phyloP scores from a whole-genome alignment of 148 eudicot genomes.

The Vaccinium corymbosum region DNA sequence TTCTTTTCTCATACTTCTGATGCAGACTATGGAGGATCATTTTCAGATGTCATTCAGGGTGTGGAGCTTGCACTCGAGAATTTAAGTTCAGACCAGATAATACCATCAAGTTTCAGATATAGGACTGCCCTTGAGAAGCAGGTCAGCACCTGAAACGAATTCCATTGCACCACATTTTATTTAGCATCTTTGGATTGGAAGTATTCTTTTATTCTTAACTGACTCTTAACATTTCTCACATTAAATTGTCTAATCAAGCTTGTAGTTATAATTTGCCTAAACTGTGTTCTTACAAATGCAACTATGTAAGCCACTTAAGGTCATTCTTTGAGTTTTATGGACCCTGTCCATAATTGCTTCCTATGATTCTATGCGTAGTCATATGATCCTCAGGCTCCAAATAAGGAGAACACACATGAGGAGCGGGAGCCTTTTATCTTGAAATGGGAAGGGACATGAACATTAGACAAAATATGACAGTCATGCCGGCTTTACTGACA shows the following conservation, averaged over 20 bases:
- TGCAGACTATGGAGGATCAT: slow-evolving; percentile 89
- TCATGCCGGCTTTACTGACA: background rate
- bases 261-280: background rate
- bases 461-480: background rate
- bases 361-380: background rate
- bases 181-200: slow-evolving; percentile 6
- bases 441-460: background rate
- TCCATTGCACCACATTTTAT: background rate
- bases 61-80: slow-evolving; percentile 70
- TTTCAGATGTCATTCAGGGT: slow-evolving; percentile 69
- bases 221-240: background rate
- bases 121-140: slow-evolving; percentile 87
- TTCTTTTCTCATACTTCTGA: background rate
- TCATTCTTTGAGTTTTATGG: background rate
- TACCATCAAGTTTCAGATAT: slow-evolving; percentile 77
- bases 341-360: background rate
- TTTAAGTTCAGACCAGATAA: slow-evolving; percentile 47
- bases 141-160: slow-evolving; percentile 37
- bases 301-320: background rate
- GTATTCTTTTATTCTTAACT: background rate
- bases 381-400: slow-evolving; percentile 5
- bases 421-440: background rate
- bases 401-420: background rate
- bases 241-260: background rate
- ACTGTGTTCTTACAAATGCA: background rate